phyloP scores from a whole-genome alignment of 345 rosid species.

The Clausena lansium region DNA sequence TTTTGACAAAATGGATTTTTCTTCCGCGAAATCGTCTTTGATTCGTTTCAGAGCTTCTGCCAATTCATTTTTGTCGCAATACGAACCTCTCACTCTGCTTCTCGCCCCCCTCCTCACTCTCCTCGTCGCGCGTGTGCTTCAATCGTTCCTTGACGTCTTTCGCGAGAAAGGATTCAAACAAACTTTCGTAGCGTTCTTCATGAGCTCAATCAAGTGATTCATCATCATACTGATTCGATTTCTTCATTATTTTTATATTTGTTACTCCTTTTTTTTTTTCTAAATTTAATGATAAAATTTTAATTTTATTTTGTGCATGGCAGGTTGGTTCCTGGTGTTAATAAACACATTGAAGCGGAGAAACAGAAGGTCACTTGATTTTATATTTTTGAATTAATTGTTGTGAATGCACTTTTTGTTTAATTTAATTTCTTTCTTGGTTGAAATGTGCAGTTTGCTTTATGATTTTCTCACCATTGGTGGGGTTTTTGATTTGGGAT shows the following conservation, averaged over 20 bases:
- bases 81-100: conserved; percentile 72
- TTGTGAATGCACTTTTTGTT: too few species aligned
- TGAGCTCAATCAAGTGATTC: conserved; percentile 62
- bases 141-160: conserved; percentile 43
- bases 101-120: conserved; percentile 65
- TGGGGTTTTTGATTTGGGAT: neutral
- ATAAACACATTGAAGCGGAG: conserved; percentile 76
- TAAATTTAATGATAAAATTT: too few species aligned
- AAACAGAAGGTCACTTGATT: conserved; percentile 72
- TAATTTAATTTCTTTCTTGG: neutral
- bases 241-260: neutral
- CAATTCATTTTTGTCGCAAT: conserved; percentile 57
- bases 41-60: conserved; percentile 42
- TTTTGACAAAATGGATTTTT: conserved; percentile 22
- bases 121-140: conserved; percentile 46
- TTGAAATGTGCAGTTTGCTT: neutral
- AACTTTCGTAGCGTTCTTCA: conserved; percentile 44
- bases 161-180: conserved; percentile 67
- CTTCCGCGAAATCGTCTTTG: conserved; percentile 30
- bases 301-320: neutral
- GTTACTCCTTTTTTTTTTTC: neutral
- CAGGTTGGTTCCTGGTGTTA: conserved; percentile 85
- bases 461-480: neutral
- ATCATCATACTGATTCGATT: neutral
- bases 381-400: neutral